Base-by-base conservation (phyloP, 2,329 filamentous ascomycete genomes). In the Ophiognomonia clavigignenti-juglandacearum region DNA sequence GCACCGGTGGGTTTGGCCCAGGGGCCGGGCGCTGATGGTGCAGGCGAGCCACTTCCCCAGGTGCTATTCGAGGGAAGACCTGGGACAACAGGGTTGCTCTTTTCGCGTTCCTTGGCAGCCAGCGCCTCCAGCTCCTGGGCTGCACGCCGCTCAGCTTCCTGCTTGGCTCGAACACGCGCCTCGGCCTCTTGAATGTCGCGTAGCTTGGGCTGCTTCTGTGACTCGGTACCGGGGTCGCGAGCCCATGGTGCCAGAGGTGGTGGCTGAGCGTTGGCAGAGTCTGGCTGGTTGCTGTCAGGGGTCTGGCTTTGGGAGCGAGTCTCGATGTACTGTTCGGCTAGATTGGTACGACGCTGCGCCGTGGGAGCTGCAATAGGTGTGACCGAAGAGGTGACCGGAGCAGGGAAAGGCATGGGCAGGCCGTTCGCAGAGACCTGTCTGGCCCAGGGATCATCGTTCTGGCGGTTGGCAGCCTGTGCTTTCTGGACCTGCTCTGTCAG, bases 131-230 rank as follows among this genome's bases (percentile, higher is more conserved):
- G 88, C 66, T 97, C 90, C 9, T 88, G 79, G 14, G 83, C 77
- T 39, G 83, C 83, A 56, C 86, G 88, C 29, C 84, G 83, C 14
- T 88, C 89, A 45, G 82, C 71, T 60, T 93, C 89, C 61, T 97
- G 92, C 11, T 82, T 84, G 67, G 92, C 92, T 10, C 91, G 91
- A 64, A 93, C 95, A 61, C 86, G 88, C 29, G 92, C 92, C 65
- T 98, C 93, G 4, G 88, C 85, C 65, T 96, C 92, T 64, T 98
- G 93, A 20, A 98, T 98, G 62, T 98, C 91, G 69, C 90, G 95
- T 53, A 98, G 72, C 51, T 91, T 96, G 2, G 92, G 93, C 0
- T 90, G 91, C 65, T 88, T 95, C 34, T 88, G 82, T 20, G 77
- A 70, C 51, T 82, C 76, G 5, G 74, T 69, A 40, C 86, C 85